Conservation (phyloP, 208 protist species). For the Kentomonas sorsogonicus region DNA sequence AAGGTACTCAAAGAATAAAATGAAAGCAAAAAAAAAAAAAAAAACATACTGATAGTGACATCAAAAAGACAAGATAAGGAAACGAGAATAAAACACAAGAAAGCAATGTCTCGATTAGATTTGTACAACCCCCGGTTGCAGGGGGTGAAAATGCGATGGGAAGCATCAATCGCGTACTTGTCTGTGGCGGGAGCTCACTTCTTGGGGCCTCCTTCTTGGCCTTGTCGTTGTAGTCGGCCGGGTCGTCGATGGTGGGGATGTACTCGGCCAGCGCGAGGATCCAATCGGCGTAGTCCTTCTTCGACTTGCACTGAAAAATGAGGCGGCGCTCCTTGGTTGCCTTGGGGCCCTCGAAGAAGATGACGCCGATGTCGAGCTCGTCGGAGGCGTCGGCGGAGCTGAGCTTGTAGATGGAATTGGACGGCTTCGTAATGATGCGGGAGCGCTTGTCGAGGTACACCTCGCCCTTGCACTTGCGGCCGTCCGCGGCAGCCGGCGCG, state of each 20-base stretch:
- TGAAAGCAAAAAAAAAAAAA: not conserved
- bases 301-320: slow-evolving; percentile 31
- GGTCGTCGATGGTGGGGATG: slow-evolving; percentile 34
- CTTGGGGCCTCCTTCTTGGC: not conserved
- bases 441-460: slow-evolving; percentile 31
- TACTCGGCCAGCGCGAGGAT: slow-evolving; percentile 32
- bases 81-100: not conserved
- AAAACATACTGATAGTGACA: not conserved
- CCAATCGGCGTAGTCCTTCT: slow-evolving; percentile 23
- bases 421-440: slow-evolving; percentile 29
- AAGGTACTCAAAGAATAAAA: not conserved
- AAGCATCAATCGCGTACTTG: too few relatives aligned
- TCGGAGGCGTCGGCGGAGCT: slow-evolving; percentile 20
- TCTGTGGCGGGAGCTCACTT: too few relatives aligned
- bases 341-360: slow-evolving; percentile 32
- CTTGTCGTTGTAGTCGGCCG: slow-evolving; percentile 25
- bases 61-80: not conserved
- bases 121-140: too few relatives aligned
- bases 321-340: slow-evolving; percentile 27
- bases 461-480: slow-evolving; percentile 24
- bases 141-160: too few relatives aligned
- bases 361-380: slow-evolving; percentile 23
- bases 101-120: too few relatives aligned
- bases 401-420: slow-evolving; percentile 28
- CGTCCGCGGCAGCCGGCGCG: slow-evolving; percentile 19